A percentile compares a stretch with the other conserved stretches of the same genome.
Conservation (phyloP, 1,139 yeast species). For the Candida freyschussii region DNA sequence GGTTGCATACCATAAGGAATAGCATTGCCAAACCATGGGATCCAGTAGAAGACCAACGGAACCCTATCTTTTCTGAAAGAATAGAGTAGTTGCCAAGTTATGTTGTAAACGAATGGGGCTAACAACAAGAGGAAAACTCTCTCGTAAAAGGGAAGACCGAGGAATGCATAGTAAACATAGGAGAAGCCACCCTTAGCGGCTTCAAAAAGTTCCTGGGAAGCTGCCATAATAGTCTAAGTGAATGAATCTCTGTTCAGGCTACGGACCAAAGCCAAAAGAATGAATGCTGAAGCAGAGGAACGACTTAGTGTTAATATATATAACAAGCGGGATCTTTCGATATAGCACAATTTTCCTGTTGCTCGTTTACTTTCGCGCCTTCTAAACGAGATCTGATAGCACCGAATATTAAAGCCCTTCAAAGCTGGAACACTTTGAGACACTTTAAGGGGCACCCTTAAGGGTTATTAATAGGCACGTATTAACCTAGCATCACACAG, state of each 20-base stretch:
- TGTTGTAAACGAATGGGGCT: constrained; percentile 49
- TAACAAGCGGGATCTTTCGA: constrained; percentile 3
- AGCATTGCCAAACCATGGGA: constrained; percentile 96
- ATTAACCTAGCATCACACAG: no score
- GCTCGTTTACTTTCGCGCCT: constrained; percentile 2
- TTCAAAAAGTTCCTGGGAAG: constrained; percentile 13
- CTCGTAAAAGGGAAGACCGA: constrained; percentile 29
- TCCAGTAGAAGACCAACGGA: constrained; percentile 87
- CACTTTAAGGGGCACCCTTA: no score
- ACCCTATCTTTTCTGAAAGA: constrained; percentile 73
- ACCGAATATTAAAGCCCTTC: neutral
- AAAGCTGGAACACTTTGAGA: no score
- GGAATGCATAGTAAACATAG: constrained; percentile 19
- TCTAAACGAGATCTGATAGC: neutral
- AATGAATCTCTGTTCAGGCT: constrained; percentile 1
- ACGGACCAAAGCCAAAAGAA: neutral
- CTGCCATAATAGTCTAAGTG: no score
- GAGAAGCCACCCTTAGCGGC: constrained; percentile 10
- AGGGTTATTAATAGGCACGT: no score
- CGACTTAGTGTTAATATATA: no score
- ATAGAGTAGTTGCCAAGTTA: constrained; percentile 66
- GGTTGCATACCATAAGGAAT: constrained; percentile 88
- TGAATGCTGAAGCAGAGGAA: neutral
- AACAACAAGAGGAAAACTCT: constrained; percentile 27
- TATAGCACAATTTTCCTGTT: constrained; percentile 4